phyloP scores from a whole-genome alignment of 805 yeast genomes.

The Ogataea paraovalis region DNA sequence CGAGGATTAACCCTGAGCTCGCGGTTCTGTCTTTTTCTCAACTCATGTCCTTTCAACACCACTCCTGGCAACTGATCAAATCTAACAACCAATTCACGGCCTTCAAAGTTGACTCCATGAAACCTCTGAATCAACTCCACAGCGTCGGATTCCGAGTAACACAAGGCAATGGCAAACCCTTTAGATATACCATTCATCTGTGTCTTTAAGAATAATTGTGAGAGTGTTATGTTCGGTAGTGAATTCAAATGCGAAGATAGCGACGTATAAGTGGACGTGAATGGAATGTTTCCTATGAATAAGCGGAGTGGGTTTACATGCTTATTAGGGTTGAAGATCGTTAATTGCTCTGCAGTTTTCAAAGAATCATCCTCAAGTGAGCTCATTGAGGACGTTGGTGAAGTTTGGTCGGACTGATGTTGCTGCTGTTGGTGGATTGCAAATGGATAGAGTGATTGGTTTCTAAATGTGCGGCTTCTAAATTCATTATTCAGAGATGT shows the following conservation, averaged over 20 bases:
- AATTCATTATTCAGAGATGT: not conserved
- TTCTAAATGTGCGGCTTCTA: not conserved
- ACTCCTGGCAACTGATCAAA: slow-evolving; percentile 51
- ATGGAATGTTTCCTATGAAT: slow-evolving; percentile 57
- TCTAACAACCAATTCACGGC: slow-evolving; percentile 57
- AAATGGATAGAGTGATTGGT: not conserved
- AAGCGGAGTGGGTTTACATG: slow-evolving; percentile 41
- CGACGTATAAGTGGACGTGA: slow-evolving; percentile 24
- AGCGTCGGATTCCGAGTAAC: slow-evolving; percentile 43
- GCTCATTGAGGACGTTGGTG: not conserved
- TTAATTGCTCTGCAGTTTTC: slow-evolving; percentile 20
- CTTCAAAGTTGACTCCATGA: slow-evolving; percentile 53
- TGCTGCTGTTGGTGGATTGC: slow-evolving; percentile 1
- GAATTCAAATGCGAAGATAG: slow-evolving; percentile 13
- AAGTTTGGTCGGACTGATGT: not conserved
- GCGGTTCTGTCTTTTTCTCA: slow-evolving; percentile 17
- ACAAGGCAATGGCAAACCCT: slow-evolving; percentile 65
- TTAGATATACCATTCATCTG: slow-evolving; percentile 40
- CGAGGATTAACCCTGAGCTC: slow-evolving; percentile 1
- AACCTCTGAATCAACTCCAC: slow-evolving; percentile 44
- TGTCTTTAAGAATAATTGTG: slow-evolving; percentile 30
- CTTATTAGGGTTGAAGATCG: slow-evolving; percentile 22
- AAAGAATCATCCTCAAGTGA: slow-evolving; percentile 21
- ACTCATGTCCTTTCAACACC: slow-evolving; percentile 24
- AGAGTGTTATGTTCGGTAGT: not conserved